These are phyloP conservation scores for Escovopsis sp. DNA, from an alignment of 2,329 filamentous ascomycete genomes.

Conservation along the genomic window DNA sequence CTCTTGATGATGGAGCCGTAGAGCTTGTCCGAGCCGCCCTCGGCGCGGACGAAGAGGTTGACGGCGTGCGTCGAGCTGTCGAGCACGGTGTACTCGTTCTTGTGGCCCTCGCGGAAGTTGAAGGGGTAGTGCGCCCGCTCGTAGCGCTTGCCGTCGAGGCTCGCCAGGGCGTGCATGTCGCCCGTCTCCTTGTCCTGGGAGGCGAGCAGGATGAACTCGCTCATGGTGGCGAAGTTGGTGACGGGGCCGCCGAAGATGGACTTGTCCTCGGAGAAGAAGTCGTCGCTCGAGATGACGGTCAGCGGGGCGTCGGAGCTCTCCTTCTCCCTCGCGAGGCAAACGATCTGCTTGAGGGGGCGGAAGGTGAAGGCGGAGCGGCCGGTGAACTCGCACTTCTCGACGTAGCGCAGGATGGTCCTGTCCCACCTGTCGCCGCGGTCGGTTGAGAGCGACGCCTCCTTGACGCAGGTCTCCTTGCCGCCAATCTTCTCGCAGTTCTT, in stretches of 20 bases:
- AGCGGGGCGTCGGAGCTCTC: conserved; percentile 46
- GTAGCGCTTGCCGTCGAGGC: conserved; percentile 70
- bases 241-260: conserved; percentile 40
- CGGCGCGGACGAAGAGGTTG: conserved; percentile 83
- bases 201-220: conserved; percentile 88
- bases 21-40: conserved; percentile 45
- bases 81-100: conserved; percentile 80
- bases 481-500: conserved; percentile 47
- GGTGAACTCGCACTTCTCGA: conserved; percentile 76
- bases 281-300: conserved; percentile 61
- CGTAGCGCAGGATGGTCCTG: conserved; percentile 54
- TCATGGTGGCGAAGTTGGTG: conserved; percentile 83
- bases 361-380: conserved; percentile 43
- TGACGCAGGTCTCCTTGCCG: conserved; percentile 45
- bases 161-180: conserved; percentile 64
- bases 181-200: conserved; percentile 53
- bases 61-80: conserved; percentile 91
- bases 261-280: conserved; percentile 58
- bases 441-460: conserved; percentile 59
- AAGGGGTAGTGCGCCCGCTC: conserved; percentile 74
- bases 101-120: conserved; percentile 65
- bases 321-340: conserved; percentile 42
- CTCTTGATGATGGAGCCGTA: conserved; percentile 91
- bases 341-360: conserved; percentile 38
- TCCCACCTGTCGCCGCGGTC: conserved; percentile 71